Conservation (phyloP, 31 red algal species). For the Endocladia muricata region DNA sequence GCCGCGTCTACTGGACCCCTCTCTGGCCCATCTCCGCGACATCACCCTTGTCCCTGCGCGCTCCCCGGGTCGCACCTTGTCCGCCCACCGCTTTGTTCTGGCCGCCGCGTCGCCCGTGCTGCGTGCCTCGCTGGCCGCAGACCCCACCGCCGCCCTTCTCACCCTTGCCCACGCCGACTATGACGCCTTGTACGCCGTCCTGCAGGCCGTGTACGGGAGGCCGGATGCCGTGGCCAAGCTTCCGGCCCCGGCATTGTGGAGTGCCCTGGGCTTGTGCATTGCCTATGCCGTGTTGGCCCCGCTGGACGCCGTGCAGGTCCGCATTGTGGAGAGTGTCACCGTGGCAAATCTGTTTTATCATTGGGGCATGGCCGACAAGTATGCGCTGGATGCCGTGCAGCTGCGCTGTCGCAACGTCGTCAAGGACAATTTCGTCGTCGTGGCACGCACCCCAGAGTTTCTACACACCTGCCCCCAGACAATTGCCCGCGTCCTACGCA, state of each 20-base stretch:
- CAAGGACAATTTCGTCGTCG: slow-evolving; percentile 40
- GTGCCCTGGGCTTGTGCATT: slow-evolving; percentile 47
- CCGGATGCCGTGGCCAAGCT: slow-evolving; percentile 15
- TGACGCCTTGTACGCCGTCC: slow-evolving; percentile 26
- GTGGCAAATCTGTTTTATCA: slow-evolving; percentile 54
- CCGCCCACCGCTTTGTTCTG: slow-evolving; percentile 62
- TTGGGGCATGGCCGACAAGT: slow-evolving; percentile 52
- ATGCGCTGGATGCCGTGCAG: slow-evolving; percentile 32
- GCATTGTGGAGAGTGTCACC: slow-evolving; percentile 22
- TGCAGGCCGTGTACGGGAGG: slow-evolving; percentile 34
- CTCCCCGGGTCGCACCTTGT: slow-evolving; percentile 52
- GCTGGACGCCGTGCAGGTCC: slow-evolving; percentile 31
- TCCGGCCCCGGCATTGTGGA: slow-evolving; percentile 28
- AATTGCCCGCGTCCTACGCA: slow-evolving; percentile 51
- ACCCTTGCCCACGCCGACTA: slow-evolving; percentile 47
- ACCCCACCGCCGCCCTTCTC: slow-evolving; percentile 26
- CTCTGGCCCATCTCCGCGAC: slow-evolving; percentile 47
- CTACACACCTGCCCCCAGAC: slow-evolving; percentile 32
- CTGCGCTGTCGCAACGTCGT: slow-evolving; percentile 39
- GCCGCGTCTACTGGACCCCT: slow-evolving; percentile 45
- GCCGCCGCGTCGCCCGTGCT: slow-evolving; percentile 66
- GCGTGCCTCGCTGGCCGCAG: slow-evolving; percentile 42
- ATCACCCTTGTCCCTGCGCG: slow-evolving; percentile 53
- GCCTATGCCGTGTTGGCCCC: slow-evolving; percentile 43
- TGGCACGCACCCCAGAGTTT: slow-evolving; percentile 47